Base-by-base conservation (phyloP, 805 yeast species). In the Wickerhamomyces mucosus region DNA sequence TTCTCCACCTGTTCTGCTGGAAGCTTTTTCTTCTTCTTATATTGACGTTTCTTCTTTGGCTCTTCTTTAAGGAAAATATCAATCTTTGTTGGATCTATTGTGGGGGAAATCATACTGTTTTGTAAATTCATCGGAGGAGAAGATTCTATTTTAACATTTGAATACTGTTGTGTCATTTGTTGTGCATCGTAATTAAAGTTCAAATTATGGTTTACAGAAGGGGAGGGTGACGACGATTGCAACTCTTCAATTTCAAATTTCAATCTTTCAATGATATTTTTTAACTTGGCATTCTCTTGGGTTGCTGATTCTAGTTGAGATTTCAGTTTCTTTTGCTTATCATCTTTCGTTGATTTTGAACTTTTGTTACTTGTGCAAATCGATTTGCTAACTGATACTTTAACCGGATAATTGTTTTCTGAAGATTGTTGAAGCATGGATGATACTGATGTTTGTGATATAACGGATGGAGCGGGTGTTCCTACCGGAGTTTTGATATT, bases 271-370 rank as follows among this genome's bases (percentile, higher is more conserved):
- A 65, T 48, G 4, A 65, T 60, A 28, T 56, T 61, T 38, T 63
- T 61, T 36, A 65, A 46, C 37, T 63, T 64, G 31, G 56, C 61
- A 40, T 65, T 65, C 43, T 65, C 70, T 32, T 58, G 56, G 3
- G 63, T 53, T 6, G 65, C 67, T 26, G 48, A 50, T 31, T 61
- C 64, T n/a, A 65, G 38, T 41, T 65, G 67, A 27, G 41, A 37
- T 27, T 58, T 56, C 30, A 64, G 37, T 8, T 34, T 37, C 7
- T 55, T 51, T 8, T 59, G 49, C 23, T 43, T 39, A n/a, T 13
- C 28, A 12, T 32, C 33, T 18, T 28, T 32, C 21, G 32, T 32
- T 15, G 27, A 19, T 15, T 28, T 36, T n/a, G 32, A 31, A 7
- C 29, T 30, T 16, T 29, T 39, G 10, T 27, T 23, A 14, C 29